Percentiles rank a stretch among this genome's conserved stretches.
These are phyloP conservation scores for Pulveroboletus sp. DNA, from an alignment of 768 basidiomycete species.

Conservation along the genomic window DNA sequence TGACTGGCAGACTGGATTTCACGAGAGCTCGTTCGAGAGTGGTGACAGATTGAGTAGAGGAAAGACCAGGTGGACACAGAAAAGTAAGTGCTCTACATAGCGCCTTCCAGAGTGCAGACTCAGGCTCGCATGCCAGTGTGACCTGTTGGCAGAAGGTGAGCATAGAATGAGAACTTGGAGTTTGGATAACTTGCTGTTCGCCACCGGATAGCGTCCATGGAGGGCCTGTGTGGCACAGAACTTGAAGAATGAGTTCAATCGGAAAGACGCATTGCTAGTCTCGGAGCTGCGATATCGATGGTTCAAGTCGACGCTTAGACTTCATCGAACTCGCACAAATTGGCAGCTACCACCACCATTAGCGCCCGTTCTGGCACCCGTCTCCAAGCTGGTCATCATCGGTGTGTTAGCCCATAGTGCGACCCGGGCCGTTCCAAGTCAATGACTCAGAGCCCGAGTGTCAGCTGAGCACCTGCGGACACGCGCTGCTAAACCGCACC, in stretches of 20 bases:
- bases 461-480: no score
- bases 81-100: background rate
- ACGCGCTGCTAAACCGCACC: no score
- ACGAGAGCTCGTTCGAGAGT: constrained; percentile 3
- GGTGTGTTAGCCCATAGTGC: no score
- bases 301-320: no score
- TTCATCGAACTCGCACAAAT: no score
- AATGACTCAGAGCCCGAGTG: no score
- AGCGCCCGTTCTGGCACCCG: no score
- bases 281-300: no score
- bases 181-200: background rate
- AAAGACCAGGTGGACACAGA: background rate
- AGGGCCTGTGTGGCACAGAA: background rate
- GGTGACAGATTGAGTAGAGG: background rate
- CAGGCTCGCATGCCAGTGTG: background rate
- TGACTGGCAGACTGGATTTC: background rate
- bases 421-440: no score
- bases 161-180: background rate
- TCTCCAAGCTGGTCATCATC: no score
- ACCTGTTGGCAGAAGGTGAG: no score
- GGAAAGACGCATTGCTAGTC: background rate
- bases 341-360: no score
- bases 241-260: background rate
- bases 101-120: background rate
- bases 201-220: constrained; percentile 1